Evolutionary conservation across 345 rosid genomes (phyloP).

Genomic region (Ceriops zippeliana): DNA sequence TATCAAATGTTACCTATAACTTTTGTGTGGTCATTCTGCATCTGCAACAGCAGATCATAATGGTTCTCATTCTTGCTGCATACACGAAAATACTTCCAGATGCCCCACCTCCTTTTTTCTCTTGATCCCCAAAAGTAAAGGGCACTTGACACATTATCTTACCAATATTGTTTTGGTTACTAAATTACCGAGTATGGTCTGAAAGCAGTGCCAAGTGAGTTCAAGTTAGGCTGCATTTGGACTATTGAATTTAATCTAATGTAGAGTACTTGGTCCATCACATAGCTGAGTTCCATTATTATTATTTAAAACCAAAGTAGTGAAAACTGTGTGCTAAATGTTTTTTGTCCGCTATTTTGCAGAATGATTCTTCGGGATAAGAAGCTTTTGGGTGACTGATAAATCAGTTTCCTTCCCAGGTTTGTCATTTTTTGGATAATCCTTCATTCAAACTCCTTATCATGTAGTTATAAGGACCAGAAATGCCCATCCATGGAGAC

Average conservation of each 20-base stretch:
- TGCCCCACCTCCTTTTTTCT: no score
- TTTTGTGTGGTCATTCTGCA: neutral
- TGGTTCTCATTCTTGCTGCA: neutral
- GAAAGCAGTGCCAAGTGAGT: no score
- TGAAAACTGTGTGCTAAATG: no score
- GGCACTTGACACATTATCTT: no score
- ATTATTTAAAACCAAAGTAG: neutral
- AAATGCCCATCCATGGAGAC: conserved; percentile 11
- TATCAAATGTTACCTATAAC: no score
- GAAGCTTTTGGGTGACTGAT: conserved; percentile 19
- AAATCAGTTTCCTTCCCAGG: conserved; percentile 15
- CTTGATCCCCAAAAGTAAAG: no score
- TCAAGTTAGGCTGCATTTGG: no score
- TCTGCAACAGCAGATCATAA: neutral
- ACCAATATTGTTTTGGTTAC: no score
- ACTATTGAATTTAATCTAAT: neutral
- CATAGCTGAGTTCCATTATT: neutral
- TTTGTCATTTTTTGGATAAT: conserved; percentile 20
- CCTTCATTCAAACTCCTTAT: conserved; percentile 11
- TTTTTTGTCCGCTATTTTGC: neutral
- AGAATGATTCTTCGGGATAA: conserved; percentile 24
- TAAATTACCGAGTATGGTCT: no score
- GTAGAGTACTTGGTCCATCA: neutral
- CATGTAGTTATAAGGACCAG: conserved; percentile 8
- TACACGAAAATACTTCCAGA: neutral